phyloP scores from a whole-genome alignment of 1,284 basidiomycete species.

The Pseudozyma thailandica region DNA sequence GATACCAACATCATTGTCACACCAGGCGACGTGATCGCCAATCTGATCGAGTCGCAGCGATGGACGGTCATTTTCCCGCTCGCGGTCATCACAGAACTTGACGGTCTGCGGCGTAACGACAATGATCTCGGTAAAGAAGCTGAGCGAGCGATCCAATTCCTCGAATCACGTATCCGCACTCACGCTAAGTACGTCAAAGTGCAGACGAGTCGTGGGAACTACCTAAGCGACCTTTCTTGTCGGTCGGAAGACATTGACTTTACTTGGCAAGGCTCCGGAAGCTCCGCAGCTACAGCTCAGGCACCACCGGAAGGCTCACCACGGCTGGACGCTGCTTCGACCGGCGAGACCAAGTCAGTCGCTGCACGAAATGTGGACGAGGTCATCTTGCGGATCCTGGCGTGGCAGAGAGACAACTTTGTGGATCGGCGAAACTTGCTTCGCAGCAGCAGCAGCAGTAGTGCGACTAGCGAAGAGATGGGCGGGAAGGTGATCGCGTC shows the following conservation, averaged over 20 bases:
- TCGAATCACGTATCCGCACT: conserved; percentile 79
- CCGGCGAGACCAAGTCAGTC: conserved; percentile 63
- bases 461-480: background rate
- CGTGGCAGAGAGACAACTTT: conserved; percentile 94
- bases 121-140: conserved; percentile 77
- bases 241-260: conserved; percentile 88
- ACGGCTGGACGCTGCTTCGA: conserved; percentile 8
- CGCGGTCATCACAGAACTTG: conserved; percentile 89
- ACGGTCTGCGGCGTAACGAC: conserved; percentile 80
- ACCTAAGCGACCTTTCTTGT: conserved; percentile 83
- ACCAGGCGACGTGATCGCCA: conserved; percentile 59
- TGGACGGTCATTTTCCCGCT: conserved; percentile 89
- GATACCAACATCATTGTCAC: conserved; percentile 89
- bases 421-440: conserved; percentile 78
- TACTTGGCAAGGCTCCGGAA: conserved; percentile 27
- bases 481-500: conserved; percentile 64
- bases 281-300: background rate
- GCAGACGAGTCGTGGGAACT: conserved; percentile 93
- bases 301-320: conserved; percentile 7
- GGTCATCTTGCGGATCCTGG: conserved; percentile 86
- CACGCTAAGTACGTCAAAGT: conserved; percentile 85
- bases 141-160: conserved; percentile 77
- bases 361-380: conserved; percentile 88
- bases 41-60: conserved; percentile 79
- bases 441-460: conserved; percentile 25